Conservation (phyloP, 257 asterid genomes). For the Scutellaria barbata region DNA sequence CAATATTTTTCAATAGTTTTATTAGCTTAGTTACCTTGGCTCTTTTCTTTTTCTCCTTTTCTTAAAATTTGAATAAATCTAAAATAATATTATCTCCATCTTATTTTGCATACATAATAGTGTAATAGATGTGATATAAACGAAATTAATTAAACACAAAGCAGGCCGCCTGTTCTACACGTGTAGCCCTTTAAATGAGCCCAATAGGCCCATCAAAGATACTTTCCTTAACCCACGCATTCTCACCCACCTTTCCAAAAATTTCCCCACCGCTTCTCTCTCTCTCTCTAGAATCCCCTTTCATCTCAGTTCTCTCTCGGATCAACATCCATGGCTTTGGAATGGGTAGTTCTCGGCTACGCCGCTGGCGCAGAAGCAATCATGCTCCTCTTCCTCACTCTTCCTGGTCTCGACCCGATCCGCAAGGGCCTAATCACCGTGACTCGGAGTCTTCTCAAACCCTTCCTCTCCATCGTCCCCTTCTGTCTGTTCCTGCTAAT, state of each 20-base stretch:
- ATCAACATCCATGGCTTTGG: constrained; percentile 70
- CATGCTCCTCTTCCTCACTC: constrained; percentile 87
- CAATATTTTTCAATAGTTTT: too few species aligned
- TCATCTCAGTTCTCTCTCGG: constrained; percentile 21
- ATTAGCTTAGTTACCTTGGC: too few species aligned
- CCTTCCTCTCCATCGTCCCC: constrained; percentile 82
- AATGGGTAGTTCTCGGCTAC: constrained; percentile 93
- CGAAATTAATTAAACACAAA: background rate
- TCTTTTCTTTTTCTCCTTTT: too few species aligned
- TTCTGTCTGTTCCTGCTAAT: constrained; percentile 81
- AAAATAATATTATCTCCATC: too few species aligned
- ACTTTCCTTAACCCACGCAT: constrained; percentile 38
- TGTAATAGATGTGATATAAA: too few species aligned
- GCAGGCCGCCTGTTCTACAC: background rate
- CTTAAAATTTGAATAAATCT: too few species aligned
- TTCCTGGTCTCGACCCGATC: constrained; percentile 85
- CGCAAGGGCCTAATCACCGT: constrained; percentile 86
- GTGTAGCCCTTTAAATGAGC: background rate
- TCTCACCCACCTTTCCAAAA: background rate
- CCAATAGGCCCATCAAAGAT: constrained; percentile 36
- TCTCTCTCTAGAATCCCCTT: constrained; percentile 34
- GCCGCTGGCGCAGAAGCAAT: constrained; percentile 96
- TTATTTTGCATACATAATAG: too few species aligned
- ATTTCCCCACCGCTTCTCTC: constrained; percentile 3
- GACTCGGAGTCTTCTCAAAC: constrained; percentile 75